Evolutionary conservation across 2,329 filamentous ascomycete species (phyloP), one percentile per base, ranked within the genome.

Genomic region (Malbranchea cinnamomea): DNA sequence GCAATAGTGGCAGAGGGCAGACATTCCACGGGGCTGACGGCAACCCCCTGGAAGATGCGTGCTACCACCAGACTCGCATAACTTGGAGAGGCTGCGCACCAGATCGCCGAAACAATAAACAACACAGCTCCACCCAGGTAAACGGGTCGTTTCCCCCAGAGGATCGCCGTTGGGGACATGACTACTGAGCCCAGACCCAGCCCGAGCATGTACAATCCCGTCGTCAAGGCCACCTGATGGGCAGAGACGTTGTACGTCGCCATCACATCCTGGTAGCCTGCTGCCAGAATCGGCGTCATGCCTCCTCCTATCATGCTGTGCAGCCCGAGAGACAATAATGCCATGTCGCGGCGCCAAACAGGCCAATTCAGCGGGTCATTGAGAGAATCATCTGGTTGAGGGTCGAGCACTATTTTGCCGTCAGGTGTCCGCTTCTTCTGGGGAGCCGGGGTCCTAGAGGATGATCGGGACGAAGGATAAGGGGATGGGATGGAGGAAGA

Each of bases 361-460:
- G 80, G 74, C 87, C 87, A 95, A 50, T 95, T 95, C 33, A 95
- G 59, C 1, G 87, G 87, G 45, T 95, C 87, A 41, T 95, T 94
- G 30, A 67, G 62, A 0, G 81, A 84, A 30, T 94, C 84, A 36
- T 94, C 84, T 0, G 87, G 87, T 49, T 95, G 87, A 0, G 87
- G 87, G 0, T 91, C 78, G 9, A 95, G 61, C 32, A 95, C 83
- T 44, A 94, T 83, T 37, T 71, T 68, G 10, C 84, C 84, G 49
- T 93, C 78, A 20, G 67, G 57, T 2, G 84, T 93, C 40, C 65
- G 77, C 61, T 94, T 94, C 57, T 73, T 71, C 26, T 34, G 37
- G 10, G 49, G 45, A 9, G 40, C 40, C 0, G 44, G 46, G 13
- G 44, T 39, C 13, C 49, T 51, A 11, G 54, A 57, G 6, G 52